Percentiles rank a stretch among this genome's conserved stretches.
Conservation (phyloP, 495 filamentous ascomycete genomes). For the Podospora pseudoanserina region DNA sequence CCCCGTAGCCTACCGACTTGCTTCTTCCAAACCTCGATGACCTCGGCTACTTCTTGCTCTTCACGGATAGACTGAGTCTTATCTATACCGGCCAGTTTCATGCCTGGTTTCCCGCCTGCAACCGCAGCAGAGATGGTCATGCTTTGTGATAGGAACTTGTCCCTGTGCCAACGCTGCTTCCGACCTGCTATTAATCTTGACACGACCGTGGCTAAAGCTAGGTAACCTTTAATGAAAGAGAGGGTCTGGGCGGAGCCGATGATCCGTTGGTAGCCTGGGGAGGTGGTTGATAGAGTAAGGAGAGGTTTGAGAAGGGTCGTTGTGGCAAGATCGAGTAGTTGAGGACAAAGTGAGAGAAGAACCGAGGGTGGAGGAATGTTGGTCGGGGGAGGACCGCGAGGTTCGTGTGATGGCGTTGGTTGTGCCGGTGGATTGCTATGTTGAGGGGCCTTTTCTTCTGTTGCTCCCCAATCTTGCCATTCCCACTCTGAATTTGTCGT, state of each 20-base stretch:
- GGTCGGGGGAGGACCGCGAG: conserved; percentile 58
- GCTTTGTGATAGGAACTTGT: conserved; percentile 75
- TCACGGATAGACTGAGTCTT: conserved; percentile 76
- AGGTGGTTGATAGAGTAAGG: conserved; percentile 46
- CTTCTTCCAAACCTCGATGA: conserved; percentile 67
- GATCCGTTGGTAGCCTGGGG: conserved; percentile 49
- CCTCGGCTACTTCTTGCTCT: conserved; percentile 80
- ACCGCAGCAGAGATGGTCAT: conserved; percentile 72
- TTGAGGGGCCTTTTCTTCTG: conserved; percentile 12
- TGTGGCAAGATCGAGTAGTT: conserved; percentile 56
- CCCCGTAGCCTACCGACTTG: conserved; percentile 60
- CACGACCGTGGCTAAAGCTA: conserved; percentile 60
- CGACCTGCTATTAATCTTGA: conserved; percentile 83
- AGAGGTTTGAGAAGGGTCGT: conserved; percentile 54
- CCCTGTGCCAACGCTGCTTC: conserved; percentile 83
- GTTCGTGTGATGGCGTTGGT: conserved; percentile 4
- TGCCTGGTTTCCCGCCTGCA: conserved; percentile 63
- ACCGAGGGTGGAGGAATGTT: conserved; percentile 88
- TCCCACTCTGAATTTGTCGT: conserved; percentile 34
- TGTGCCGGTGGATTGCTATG: conserved; percentile 12
- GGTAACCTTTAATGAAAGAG: conserved; percentile 51
- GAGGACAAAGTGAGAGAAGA: conserved; percentile 70
- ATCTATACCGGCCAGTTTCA: conserved; percentile 85
- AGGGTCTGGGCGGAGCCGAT: conserved; percentile 53
- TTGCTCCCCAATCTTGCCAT: conserved; percentile 38